Evolutionary conservation across 2,329 filamentous ascomycete genomes (phyloP), one percentile per base, ranked within the genome.

Genomic region (Fonsecaea multimorphosa): DNA sequence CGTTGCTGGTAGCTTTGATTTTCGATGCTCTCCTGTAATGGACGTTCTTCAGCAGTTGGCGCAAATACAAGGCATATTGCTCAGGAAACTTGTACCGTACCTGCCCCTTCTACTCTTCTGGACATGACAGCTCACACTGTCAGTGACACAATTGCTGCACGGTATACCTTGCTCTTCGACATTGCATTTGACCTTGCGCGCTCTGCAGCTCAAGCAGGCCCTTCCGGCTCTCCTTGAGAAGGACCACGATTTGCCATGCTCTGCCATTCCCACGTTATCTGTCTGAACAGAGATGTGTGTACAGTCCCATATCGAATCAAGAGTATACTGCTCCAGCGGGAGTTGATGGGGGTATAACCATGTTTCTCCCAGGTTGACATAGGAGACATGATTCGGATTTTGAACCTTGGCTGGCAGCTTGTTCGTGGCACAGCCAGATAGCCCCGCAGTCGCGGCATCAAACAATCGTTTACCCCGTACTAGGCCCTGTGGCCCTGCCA

Each of bases 181-280:
- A 34, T 63, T 57, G 31, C 61, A 63, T 29, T 44, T 36, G 31
- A 63, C 40, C 54, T 63, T 63, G n/a, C 61, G 54, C 2, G 61
- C 29, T 31, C 61, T 22, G 54, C 61, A 63, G 32, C 32, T 44
- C 32, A 63, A 36, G 31, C 61, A 63, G 16, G 61, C 61, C 11
- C 40, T 49, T 58, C 61, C 61, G 3, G 61, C 61, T 29, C 61
- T 63, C 31, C 38, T 63, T 11, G 61, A 9, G n/a, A 40, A 24
- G 11, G 54, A 44, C 49, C 56, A 58, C 16, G 3, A 8, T 40
- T 19, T 40, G n/a, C 16, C 16, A n/a, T 14, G 8, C 38, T 40
- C 38, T 2, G 38, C 8, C 38, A 40, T 40, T 19, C 38, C 19
- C 14, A 40, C 14, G 14, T 8, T 40, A 16, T 19, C 5, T 40